Percentiles rank a stretch among this genome's conserved stretches.
phyloP scores from a whole-genome alignment of 2,329 filamentous ascomycete genomes.

The Aureobasidium sp. region DNA sequence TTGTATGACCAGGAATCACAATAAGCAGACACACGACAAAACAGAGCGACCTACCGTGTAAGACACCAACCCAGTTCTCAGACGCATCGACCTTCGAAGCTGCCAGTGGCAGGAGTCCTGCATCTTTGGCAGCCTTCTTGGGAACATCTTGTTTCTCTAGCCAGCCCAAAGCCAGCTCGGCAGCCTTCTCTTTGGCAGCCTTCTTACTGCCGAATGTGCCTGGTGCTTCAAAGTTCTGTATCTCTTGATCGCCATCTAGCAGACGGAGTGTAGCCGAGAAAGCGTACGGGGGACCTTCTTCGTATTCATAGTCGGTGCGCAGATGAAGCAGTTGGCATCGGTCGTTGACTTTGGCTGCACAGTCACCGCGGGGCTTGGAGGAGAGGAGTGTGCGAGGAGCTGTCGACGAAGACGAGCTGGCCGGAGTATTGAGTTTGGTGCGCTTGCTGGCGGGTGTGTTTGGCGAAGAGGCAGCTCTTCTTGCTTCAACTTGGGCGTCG shows the following conservation, averaged over 20 bases:
- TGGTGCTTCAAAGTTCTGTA: not conserved
- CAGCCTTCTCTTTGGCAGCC: conserved; percentile 4
- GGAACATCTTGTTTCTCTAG: not conserved
- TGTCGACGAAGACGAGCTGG: not conserved
- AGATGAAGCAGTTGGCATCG: not conserved
- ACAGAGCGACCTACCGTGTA: conserved; percentile 2
- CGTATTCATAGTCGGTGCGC: conserved; percentile 1
- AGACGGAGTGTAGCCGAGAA: not conserved
- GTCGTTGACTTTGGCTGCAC: conserved; percentile 2
- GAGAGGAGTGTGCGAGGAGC: not conserved
- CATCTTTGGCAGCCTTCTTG: not conserved
- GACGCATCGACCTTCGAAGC: not conserved
- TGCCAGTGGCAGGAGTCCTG: not conserved
- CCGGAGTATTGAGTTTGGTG: not conserved
- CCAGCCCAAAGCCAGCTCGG: not conserved
- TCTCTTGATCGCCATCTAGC: not conserved
- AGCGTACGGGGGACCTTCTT: not conserved
- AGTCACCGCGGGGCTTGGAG: not conserved
- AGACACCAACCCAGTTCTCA: conserved; percentile 9
- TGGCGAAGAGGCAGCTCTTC: not conserved
- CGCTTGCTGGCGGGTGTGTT: not conserved
- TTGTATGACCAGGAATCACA: not conserved
- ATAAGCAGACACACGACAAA: not conserved
- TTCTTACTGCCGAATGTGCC: conserved; percentile 2
- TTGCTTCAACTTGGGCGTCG: not conserved